Conservation (phyloP, 805 yeast species). For the Candida broadrunensis region DNA sequence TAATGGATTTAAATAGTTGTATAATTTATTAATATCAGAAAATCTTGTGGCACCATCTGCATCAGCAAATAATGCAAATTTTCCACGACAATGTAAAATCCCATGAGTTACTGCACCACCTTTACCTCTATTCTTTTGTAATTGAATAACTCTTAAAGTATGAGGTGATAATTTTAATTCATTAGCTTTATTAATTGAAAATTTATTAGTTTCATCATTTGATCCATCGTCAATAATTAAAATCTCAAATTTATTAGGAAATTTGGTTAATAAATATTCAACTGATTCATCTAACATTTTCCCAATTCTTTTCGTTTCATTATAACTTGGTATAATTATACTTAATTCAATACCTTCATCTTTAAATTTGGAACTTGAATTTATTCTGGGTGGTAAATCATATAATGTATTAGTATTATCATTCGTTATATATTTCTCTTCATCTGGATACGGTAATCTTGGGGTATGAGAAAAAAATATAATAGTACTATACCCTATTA, state of each 20-base stretch:
- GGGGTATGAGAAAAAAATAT: slow-evolving; percentile 62
- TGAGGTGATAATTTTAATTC: slow-evolving; percentile 51
- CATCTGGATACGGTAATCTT: slow-evolving; percentile 51
- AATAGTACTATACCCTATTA: slow-evolving; percentile 11
- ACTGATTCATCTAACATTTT: slow-evolving; percentile 72
- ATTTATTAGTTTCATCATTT: slow-evolving; percentile 70
- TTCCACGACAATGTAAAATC: slow-evolving; percentile 69
- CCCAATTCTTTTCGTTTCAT: slow-evolving; percentile 73
- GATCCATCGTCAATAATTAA: slow-evolving; percentile 92
- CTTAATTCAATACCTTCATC: slow-evolving; percentile 53
- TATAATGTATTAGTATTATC: slow-evolving; percentile 25
- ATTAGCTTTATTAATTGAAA: slow-evolving; percentile 61
- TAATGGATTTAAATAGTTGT: slow-evolving; percentile 31
- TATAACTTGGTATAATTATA: slow-evolving; percentile 90
- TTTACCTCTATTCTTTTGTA: slow-evolving; percentile 82
- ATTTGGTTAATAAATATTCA: slow-evolving; percentile 42
- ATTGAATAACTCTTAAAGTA: slow-evolving; percentile 64
- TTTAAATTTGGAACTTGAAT: slow-evolving; percentile 11
- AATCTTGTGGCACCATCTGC: slow-evolving; percentile 96
- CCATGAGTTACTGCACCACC: slow-evolving; percentile 93
- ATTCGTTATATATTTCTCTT: slow-evolving; percentile 52
- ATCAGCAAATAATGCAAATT: slow-evolving; percentile 82
- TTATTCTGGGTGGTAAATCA: slow-evolving; percentile 32
- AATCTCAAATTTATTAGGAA: slow-evolving; percentile 59
- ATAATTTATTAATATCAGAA: slow-evolving; percentile 57